Evolutionary conservation across 371 early-diverging fungal genomes (phyloP), one percentile per base, ranked within the genome.

Genomic region (Dinochytrium kinnereticum): DNA sequence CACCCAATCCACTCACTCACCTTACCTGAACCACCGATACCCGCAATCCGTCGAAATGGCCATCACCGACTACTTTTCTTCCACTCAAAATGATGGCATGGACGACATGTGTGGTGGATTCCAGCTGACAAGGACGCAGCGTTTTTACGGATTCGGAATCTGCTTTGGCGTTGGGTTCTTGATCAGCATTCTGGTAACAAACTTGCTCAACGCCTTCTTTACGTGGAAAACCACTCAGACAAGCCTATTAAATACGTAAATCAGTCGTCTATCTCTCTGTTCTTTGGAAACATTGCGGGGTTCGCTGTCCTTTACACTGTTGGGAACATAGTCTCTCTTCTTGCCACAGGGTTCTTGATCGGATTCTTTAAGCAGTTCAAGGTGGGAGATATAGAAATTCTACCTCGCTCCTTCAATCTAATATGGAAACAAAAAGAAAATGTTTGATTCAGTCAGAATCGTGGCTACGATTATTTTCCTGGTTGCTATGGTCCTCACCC

Each of bases 281-380:
- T 85, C 19, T 77, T 88, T 19, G 89, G 82, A 1, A 84, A 87
- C 61, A 75, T 93, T 39, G 76, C 88, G 10, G 88, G 86, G 5
- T 97, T 96, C 85, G 96, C 96, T 39, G 87, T 95, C 59, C 85
- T 95, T 36, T 97, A 95, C 81, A 92, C 95, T 64, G 72, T 95
- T 24, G 96, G 97, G 61, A 96, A 97, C 79, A 69, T 95, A n/a
- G 69, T 95, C 24, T 92, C 96, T 21, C 71, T 97, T 51, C 70
- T 92, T 67, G 90, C 93, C 70, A 93, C 94, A 68, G 90, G 94
- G 19, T 97, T 97, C 82, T 83, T 97, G 68, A 87, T 94, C 51
- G 96, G 96, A 59, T 92, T 93, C 64, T 84, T 82, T 71, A 89
- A 90, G 73, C 95, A 95, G 81, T 28, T 95, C 69, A 94, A 92